A percentile compares a stretch with the other conserved stretches of the same genome.
Evolutionary conservation across 306 rosid species (phyloP).

Genomic region (Sesbania bispinosa): DNA sequence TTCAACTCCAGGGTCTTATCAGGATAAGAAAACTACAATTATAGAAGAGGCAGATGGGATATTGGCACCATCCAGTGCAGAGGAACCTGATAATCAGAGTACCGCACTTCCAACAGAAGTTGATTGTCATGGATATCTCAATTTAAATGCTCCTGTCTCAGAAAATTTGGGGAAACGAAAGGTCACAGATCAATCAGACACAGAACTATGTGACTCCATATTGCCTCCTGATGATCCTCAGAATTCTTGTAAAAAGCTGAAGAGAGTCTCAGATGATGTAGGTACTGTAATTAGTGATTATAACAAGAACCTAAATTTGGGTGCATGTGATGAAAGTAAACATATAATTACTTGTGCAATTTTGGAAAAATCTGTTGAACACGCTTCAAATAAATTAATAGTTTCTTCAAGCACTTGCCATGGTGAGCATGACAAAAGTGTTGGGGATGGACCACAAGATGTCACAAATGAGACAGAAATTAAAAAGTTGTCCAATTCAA

Average conservation of each 20-base stretch:
- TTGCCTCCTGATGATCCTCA: slow-evolving; percentile 42
- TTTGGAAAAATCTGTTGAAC: slow-evolving; percentile 31
- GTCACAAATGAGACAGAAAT: slow-evolving; percentile 35
- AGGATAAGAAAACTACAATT: slow-evolving; percentile 27
- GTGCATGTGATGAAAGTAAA: slow-evolving; percentile 36
- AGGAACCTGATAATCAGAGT: slow-evolving; percentile 37
- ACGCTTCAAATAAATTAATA: slow-evolving; percentile 36
- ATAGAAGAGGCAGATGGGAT: slow-evolving; percentile 36
- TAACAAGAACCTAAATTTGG: slow-evolving; percentile 32
- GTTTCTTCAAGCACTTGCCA: slow-evolving; percentile 41
- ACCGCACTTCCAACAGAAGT: slow-evolving; percentile 26
- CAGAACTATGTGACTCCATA: slow-evolving; percentile 27
- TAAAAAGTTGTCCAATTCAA: slow-evolving; percentile 35
- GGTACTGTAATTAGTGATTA: slow-evolving; percentile 38
- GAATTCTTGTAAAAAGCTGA: slow-evolving; percentile 59
- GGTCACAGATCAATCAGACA: slow-evolving; percentile 36
- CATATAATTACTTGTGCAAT: slow-evolving; percentile 15
- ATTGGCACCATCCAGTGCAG: slow-evolving; percentile 43
- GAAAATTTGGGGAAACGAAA: slow-evolving; percentile 55
- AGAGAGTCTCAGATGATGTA: slow-evolving; percentile 48
- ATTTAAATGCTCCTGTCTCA: slow-evolving; percentile 40
- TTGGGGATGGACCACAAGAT: slow-evolving; percentile 35
- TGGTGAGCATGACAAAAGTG: slow-evolving; percentile 34
- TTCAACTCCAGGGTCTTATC: slow-evolving; percentile 32
- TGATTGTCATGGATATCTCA: slow-evolving; percentile 35